Conservation (phyloP, 345 rosid genomes). For the Arabidopsis thaliana region TAIR10.1 NC_003075.7:16384001-16384500, state of each 20-base stretch:
- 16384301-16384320: slow-evolving; percentile 26
- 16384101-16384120: slow-evolving; percentile 43
- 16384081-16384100: slow-evolving; percentile 27
- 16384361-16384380: not conserved
- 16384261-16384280: slow-evolving; percentile 46
- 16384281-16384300: slow-evolving; percentile 45
- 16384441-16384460: not conserved
- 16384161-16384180: slow-evolving; percentile 72
- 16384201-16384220: slow-evolving; percentile 40
- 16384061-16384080: slow-evolving; percentile 33
- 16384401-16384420: slow-evolving; percentile 25
- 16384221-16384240: slow-evolving; percentile 27
- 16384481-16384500: not conserved
- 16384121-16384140: slow-evolving; percentile 55
- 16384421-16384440: slow-evolving; percentile 32
- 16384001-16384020: slow-evolving; percentile 41
- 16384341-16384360: slow-evolving; percentile 19
- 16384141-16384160: slow-evolving; percentile 62
- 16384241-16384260: slow-evolving; percentile 42
- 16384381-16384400: not conserved
- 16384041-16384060: slow-evolving; percentile 45
- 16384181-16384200: slow-evolving; percentile 40
- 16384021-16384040: slow-evolving; percentile 35
- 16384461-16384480: not conserved
- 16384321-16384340: slow-evolving; percentile 27